Conservation (phyloP, 2,329 filamentous ascomycete species). For the Sphaceloma murrayae region DNA sequence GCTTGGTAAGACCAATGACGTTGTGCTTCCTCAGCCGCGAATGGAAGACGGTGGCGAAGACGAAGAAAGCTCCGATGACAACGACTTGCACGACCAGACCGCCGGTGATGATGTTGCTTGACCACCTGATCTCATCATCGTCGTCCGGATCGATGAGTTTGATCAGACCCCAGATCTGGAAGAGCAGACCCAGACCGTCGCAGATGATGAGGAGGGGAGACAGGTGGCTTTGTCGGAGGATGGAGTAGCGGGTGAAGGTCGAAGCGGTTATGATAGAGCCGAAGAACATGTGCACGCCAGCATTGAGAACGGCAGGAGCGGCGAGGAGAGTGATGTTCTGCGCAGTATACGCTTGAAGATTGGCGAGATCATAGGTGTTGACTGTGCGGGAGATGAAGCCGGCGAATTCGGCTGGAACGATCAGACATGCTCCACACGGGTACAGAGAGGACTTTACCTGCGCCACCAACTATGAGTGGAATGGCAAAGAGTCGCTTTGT, state of each 20-base stretch:
- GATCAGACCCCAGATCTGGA: slow-evolving; percentile 8
- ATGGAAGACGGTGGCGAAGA: slow-evolving; percentile 43
- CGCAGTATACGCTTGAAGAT: slow-evolving; percentile 33
- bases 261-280: slow-evolving; percentile 37
- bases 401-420: slow-evolving; percentile 34
- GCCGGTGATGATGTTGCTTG: slow-evolving; percentile 43
- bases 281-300: slow-evolving; percentile 44
- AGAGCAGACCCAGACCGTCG: slow-evolving; percentile 4
- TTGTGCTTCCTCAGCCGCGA: slow-evolving; percentile 28
- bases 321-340: slow-evolving; percentile 39
- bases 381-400: slow-evolving; percentile 33
- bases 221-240: slow-evolving; percentile 38
- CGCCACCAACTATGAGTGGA: slow-evolving; percentile 38
- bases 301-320: slow-evolving; percentile 42
- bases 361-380: slow-evolving; percentile 22
- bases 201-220: slow-evolving; percentile 48
- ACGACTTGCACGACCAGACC: slow-evolving; percentile 50
- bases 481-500: slow-evolving; percentile 43
- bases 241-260: slow-evolving; percentile 35
- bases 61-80: slow-evolving; percentile 47
- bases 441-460: slow-evolving; percentile 30
- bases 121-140: slow-evolving; percentile 28
- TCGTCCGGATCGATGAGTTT: slow-evolving; percentile 12
- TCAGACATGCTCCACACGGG: slow-evolving; percentile 17
- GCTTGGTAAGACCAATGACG: not conserved